Evolutionary conservation across 2,329 filamentous ascomycete species (phyloP).

Genomic region (Sclerotinia nivalis): DNA sequence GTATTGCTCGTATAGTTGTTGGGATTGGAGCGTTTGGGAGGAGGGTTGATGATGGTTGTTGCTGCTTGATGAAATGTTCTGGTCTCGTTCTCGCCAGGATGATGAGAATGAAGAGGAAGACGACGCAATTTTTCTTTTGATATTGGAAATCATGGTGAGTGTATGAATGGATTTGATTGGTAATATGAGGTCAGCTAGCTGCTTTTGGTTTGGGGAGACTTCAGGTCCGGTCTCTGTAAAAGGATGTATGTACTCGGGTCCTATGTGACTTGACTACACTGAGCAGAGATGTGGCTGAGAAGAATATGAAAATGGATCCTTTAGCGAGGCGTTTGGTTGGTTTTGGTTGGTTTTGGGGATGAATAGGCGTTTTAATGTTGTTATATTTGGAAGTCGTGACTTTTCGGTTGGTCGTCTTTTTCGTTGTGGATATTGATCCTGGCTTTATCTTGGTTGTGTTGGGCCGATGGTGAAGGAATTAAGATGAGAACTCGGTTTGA

Average conservation of each 20-base stretch:
- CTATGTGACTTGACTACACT: not conserved
- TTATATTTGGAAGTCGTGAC: not conserved
- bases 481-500: not conserved
- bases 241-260: not conserved
- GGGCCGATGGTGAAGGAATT: not conserved
- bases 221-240: not conserved
- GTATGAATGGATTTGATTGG: not conserved
- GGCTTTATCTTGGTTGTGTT: slow-evolving; percentile 2
- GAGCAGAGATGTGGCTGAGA: not conserved
- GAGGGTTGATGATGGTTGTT: not conserved
- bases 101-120: slow-evolving; percentile 1
- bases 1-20: not conserved
- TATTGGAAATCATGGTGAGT: slow-evolving; percentile 15
- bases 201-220: not conserved
- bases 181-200: not conserved
- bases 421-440: not conserved
- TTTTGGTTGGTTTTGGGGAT: not conserved
- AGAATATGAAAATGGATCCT: slow-evolving; percentile 1
- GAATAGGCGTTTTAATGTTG: not conserved
- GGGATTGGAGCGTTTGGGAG: not conserved
- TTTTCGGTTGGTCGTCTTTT: not conserved
- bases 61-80: not conserved
- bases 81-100: slow-evolving; percentile 2
- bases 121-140: not conserved
- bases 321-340: slow-evolving; percentile 17